Conservation (phyloP, 1,139 yeast genomes). For the Zygoascus meyerae region DNA sequence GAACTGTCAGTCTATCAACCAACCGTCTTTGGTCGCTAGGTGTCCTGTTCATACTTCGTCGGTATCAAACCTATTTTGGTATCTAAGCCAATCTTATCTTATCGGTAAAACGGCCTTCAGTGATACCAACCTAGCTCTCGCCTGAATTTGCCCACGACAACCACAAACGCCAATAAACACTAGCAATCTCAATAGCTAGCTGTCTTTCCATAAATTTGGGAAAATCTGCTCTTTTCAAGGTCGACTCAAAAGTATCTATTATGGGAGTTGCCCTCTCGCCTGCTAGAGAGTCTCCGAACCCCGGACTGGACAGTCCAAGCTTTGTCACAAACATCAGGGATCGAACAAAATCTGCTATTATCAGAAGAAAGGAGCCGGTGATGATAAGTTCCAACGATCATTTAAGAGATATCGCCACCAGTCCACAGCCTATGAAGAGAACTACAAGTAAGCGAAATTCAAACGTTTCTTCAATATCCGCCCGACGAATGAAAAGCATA, state of each 20-base stretch:
- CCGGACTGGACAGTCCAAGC: slow-evolving; percentile 16
- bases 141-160: not conserved
- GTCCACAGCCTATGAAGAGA: not conserved
- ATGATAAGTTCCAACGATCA: slow-evolving; percentile 10
- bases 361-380: slow-evolving; percentile 11
- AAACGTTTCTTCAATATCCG: not conserved
- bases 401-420: not conserved
- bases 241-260: not conserved
- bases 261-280: not conserved
- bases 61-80: not conserved
- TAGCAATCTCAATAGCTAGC: too few species aligned
- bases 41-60: not conserved
- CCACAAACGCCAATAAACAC: not conserved
- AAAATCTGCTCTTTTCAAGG: not conserved
- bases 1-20: too few species aligned
- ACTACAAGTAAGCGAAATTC: not conserved
- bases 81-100: slow-evolving; percentile 1
- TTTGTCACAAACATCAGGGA: slow-evolving; percentile 12
- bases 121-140: not conserved
- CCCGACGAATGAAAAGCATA: slow-evolving; percentile 7
- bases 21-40: not conserved
- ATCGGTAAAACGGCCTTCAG: not conserved
- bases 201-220: too few species aligned
- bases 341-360: slow-evolving; percentile 12
- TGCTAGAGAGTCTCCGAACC: not conserved